Evolutionary conservation across 2,329 filamentous ascomycete species (phyloP).

Genomic region (Fusarium foetens): DNA sequence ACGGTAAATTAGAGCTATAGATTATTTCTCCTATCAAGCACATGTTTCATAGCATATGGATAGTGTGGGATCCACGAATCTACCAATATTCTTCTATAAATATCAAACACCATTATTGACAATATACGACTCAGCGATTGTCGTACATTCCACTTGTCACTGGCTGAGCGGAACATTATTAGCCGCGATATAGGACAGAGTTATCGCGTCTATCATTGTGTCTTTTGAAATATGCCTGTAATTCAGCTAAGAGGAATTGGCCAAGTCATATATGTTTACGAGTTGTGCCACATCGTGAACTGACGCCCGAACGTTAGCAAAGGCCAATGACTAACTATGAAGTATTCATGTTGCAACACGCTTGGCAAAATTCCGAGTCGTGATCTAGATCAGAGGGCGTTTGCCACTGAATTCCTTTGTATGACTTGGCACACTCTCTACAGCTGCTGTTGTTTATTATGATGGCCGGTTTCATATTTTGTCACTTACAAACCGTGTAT

Average conservation of each 20-base stretch:
- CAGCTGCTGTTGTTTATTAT: background rate
- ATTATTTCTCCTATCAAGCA: background rate
- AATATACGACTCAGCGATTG: background rate
- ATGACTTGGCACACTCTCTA: background rate
- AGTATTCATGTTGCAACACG: background rate
- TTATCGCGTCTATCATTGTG: background rate
- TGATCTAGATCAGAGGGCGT: background rate
- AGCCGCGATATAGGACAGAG: background rate
- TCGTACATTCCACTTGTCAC: background rate
- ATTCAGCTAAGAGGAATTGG: background rate
- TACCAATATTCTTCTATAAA: background rate
- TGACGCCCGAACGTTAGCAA: background rate
- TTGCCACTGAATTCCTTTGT: background rate
- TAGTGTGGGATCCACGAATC: background rate
- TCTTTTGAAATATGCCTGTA: background rate
- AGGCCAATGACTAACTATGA: background rate
- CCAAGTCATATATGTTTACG: background rate
- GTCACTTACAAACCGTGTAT: background rate
- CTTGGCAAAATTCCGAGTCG: background rate
- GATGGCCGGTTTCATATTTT: no score
- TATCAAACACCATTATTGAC: background rate
- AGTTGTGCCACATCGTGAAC: background rate
- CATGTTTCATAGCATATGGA: background rate
- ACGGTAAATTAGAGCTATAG: no score
- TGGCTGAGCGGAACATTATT: background rate